A percentile compares a stretch with the other conserved stretches of the same genome.
Evolutionary conservation across 306 rosid genomes (phyloP).

Genomic region (Cotoneaster glaucophyllus): DNA sequence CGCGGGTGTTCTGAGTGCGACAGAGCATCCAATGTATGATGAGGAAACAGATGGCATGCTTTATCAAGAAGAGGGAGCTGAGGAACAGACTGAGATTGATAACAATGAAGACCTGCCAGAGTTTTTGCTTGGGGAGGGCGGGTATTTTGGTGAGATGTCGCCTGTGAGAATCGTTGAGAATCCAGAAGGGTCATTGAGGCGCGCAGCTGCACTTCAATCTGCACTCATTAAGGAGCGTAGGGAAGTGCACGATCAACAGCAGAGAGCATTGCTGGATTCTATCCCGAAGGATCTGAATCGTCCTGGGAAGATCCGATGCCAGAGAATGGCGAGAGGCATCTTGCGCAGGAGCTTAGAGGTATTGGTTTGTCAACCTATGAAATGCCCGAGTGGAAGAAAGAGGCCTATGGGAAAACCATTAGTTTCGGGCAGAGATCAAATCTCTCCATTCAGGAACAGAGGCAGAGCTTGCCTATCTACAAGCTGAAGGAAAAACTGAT

Average conservation of each 20-base stretch:
- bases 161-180: slow-evolving; percentile 82
- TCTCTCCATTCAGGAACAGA: slow-evolving; percentile 81
- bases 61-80: slow-evolving; percentile 77
- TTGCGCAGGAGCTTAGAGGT: slow-evolving; percentile 37
- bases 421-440: slow-evolving; percentile 80
- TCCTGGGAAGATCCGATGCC: slow-evolving; percentile 95
- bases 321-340: slow-evolving; percentile 60
- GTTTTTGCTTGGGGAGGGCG: slow-evolving; percentile 29
- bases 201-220: slow-evolving; percentile 81
- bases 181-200: slow-evolving; percentile 78
- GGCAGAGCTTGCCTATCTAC: slow-evolving; percentile 79
- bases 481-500: slow-evolving; percentile 72
- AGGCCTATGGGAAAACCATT: slow-evolving; percentile 72
- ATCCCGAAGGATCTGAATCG: slow-evolving; percentile 92
- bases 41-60: slow-evolving; percentile 59
- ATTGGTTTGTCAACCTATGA: slow-evolving; percentile 82
- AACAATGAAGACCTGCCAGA: slow-evolving; percentile 75
- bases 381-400: slow-evolving; percentile 90
- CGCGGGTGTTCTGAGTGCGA: slow-evolving; percentile 60
- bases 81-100: slow-evolving; percentile 79
- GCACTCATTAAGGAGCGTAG: slow-evolving; percentile 82
- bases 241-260: slow-evolving; percentile 69
- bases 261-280: slow-evolving; percentile 74
- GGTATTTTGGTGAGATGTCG: slow-evolving; percentile 73
- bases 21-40: slow-evolving; percentile 63